phyloP scores from a whole-genome alignment of 768 basidiomycete species.

The Russula olivacea region DNA sequence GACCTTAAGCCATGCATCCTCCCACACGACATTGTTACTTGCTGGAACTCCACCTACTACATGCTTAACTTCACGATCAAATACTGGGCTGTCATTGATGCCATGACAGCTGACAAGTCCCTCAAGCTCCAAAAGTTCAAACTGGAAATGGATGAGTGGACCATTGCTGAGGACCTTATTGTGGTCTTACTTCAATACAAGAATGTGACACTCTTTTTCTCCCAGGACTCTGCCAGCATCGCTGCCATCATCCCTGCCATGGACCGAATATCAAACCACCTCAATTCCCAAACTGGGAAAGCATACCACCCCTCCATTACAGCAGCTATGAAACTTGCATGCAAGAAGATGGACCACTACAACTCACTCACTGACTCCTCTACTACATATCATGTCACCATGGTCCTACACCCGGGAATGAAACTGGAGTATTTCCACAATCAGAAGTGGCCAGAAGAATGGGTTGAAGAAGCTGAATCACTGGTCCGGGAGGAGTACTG shows the following conservation, averaged over 20 bases:
- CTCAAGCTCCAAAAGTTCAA: slow-evolving; percentile 11
- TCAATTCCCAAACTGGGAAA: background rate
- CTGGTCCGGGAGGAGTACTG: background rate
- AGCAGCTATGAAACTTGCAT: background rate
- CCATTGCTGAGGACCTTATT: background rate
- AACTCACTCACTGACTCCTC: background rate
- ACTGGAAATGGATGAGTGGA: background rate
- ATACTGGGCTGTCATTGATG: slow-evolving; percentile 15
- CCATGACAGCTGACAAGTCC: background rate
- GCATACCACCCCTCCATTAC: background rate
- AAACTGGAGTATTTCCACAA: slow-evolving; percentile 9
- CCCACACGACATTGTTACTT: slow-evolving; percentile 26
- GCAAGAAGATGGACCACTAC: background rate
- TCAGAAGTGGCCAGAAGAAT: slow-evolving; percentile 6
- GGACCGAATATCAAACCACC: background rate
- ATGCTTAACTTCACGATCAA: slow-evolving; percentile 20
- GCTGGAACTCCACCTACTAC: slow-evolving; percentile 28
- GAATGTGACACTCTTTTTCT: background rate
- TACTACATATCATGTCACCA: background rate
- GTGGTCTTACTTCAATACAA: background rate
- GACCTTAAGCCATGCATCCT: background rate
- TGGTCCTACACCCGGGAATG: background rate
- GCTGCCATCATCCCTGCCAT: background rate
- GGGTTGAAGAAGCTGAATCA: background rate
- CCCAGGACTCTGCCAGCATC: background rate